Conservation (phyloP, 164 flowering plant species). For the Vitis amurensis region DNA sequence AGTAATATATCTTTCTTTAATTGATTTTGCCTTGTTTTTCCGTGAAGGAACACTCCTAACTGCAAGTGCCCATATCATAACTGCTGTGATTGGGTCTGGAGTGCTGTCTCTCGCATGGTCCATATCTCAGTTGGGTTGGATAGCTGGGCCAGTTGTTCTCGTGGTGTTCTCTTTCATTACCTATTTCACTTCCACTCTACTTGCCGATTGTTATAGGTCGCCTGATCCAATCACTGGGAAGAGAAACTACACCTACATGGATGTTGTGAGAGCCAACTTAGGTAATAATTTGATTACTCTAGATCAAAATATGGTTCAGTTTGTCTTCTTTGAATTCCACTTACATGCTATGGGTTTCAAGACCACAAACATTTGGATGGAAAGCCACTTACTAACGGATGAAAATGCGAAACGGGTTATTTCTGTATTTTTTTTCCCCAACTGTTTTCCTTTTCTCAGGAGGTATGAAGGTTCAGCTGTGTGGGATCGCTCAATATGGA, state of each 20-base stretch:
- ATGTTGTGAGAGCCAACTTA: slow-evolving; percentile 72
- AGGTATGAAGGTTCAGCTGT: slow-evolving; percentile 66
- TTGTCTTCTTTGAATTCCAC: background rate
- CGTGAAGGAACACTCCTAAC: slow-evolving; percentile 75
- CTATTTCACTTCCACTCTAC: slow-evolving; percentile 74
- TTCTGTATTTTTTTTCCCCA: background rate
- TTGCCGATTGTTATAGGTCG: slow-evolving; percentile 80
- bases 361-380: too few relatives aligned
- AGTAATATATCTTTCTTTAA: background rate
- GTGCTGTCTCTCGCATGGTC: slow-evolving; percentile 94
- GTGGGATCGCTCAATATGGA: slow-evolving; percentile 84
- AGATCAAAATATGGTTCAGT: background rate
- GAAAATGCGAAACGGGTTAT: background rate
- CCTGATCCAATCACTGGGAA: slow-evolving; percentile 83
- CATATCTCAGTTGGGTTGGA: slow-evolving; percentile 93
- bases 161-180: slow-evolving; percentile 77
- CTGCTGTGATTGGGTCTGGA: slow-evolving; percentile 97
- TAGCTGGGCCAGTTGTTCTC: slow-evolving; percentile 71
- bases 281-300: slow-evolving; percentile 37
- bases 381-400: too few relatives aligned
- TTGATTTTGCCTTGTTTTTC: background rate
- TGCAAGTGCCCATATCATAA: slow-evolving; percentile 96
- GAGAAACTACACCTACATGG: slow-evolving; percentile 90
- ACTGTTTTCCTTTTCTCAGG: slow-evolving; percentile 39
- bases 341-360: too few relatives aligned